Conservation (phyloP, 768 basidiomycete species). For the Lactarius hengduanensis region DNA sequence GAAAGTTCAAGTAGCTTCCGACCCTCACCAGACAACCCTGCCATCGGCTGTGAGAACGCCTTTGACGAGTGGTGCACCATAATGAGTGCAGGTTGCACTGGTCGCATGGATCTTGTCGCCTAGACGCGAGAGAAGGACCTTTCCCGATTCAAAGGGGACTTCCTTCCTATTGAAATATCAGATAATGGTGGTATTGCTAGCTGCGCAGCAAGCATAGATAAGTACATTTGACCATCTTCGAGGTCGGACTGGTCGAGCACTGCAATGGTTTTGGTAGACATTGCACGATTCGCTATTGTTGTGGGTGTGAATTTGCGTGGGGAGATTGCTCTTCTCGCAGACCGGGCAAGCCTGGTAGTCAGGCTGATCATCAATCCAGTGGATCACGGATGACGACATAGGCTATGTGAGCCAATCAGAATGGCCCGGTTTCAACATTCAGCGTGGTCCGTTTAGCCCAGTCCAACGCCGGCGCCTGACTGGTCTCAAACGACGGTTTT, state of each 20-base stretch:
- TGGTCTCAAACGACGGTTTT: neutral
- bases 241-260: constrained; percentile 49
- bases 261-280: constrained; percentile 45
- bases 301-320: neutral
- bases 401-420: neutral
- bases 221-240: constrained; percentile 56
- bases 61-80: constrained; percentile 83
- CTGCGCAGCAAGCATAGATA: neutral
- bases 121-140: constrained; percentile 74
- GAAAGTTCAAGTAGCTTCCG: constrained; percentile 5
- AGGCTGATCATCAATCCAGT: neutral
- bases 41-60: constrained; percentile 79
- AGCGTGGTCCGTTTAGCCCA: too few relatives aligned
- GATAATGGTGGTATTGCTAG: neutral
- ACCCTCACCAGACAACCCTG: constrained; percentile 68
- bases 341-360: neutral
- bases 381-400: too few relatives aligned
- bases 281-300: constrained; percentile 23
- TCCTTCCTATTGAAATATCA: constrained; percentile 60
- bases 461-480: neutral
- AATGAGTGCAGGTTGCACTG: constrained; percentile 86
- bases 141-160: constrained; percentile 73
- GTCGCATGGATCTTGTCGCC: constrained; percentile 77
- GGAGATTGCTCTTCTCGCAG: neutral
- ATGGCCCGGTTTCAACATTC: neutral